These are phyloP conservation scores for Physaria fendleri DNA, from an alignment of 345 rosid genomes.

Conservation along the genomic window DNA sequence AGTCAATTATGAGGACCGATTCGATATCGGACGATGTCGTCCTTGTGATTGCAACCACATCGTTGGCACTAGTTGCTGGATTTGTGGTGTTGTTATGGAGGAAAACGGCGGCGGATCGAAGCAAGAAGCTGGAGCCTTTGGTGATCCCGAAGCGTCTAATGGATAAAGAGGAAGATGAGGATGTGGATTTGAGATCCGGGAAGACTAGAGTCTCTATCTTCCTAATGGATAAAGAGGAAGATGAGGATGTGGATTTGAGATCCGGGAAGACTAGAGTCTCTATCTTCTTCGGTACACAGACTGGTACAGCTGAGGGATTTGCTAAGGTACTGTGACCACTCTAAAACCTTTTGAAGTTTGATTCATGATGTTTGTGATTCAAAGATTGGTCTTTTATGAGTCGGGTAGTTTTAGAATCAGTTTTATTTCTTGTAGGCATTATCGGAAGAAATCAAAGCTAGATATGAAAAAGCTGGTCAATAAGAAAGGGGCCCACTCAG, in stretches of 20 bases:
- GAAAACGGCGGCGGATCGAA: slow-evolving; percentile 47
- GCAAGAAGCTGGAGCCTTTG: slow-evolving; percentile 41
- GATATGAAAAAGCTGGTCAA: slow-evolving; percentile 58
- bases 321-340: slow-evolving; percentile 43
- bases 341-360: background rate
- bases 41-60: slow-evolving; percentile 46
- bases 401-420: background rate
- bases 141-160: slow-evolving; percentile 41
- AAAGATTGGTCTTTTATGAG: background rate
- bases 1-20: slow-evolving; percentile 39
- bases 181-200: too few species aligned
- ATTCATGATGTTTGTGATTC: background rate
- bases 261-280: slow-evolving; percentile 59
- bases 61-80: slow-evolving; percentile 47
- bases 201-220: too few species aligned
- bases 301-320: slow-evolving; percentile 82
- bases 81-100: slow-evolving; percentile 47
- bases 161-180: slow-evolving; percentile 38
- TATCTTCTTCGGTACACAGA: slow-evolving; percentile 72
- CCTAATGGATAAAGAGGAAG: background rate
- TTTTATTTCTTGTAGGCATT: slow-evolving; percentile 39
- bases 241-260: slow-evolving; percentile 37
- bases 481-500: slow-evolving; percentile 23
- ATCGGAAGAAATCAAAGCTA: slow-evolving; percentile 61
- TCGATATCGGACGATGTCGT: slow-evolving; percentile 44